Evolutionary conservation across 2,329 filamentous ascomycete species (phyloP), one percentile per base, ranked within the genome.

Genomic region (Talaromyces sp.): DNA sequence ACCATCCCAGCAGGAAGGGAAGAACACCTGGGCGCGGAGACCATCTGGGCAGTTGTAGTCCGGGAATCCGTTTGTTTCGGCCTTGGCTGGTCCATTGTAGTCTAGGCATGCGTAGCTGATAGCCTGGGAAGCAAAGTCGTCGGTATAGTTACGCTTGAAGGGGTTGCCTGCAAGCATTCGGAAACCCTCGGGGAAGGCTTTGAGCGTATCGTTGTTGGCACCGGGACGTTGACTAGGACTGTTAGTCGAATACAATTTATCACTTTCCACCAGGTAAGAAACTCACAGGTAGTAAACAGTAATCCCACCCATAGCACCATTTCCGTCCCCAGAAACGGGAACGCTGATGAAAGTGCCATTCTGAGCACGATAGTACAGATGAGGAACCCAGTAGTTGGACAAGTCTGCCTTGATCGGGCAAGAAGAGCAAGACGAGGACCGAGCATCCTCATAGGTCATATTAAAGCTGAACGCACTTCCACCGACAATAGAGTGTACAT

Each of bases 91-190:
- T 22, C 76, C 79, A 33, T 68, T 69, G 72, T 97, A 97, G 84
- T 98, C 88, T 63, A 99, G 79, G 77, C 95, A 98, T 82, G 97
- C 98, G 84, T 96, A 96, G 3, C 93, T 95, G 32, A 97, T 69
- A 13, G 93, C 91, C 78, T 96, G 92, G 10, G 88, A 89, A 69
- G 85, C 83, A 63, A 88, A 85, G 9, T 86, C 78, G 2, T 74
- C 77, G 4, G 76, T 71, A 77, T 90, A 96, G 70, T 85, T 85
- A 63, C 90, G 88, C 66, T 85, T 84, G 19, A 77, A 76, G 60
- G 82, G 87, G 75, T 88, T 84, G 36, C 92, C 92, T 52, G 91
- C 87, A 68, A 97, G 79, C 90, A 96, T 96, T 63, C 85, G 82
- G 79, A 96, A 96, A 55, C 85, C 84, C 15, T 83, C 72, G 1